These are phyloP conservation scores for Cercospora brassicicola DNA, from an alignment of 2,329 filamentous ascomycete genomes.

Conservation along the genomic window DNA sequence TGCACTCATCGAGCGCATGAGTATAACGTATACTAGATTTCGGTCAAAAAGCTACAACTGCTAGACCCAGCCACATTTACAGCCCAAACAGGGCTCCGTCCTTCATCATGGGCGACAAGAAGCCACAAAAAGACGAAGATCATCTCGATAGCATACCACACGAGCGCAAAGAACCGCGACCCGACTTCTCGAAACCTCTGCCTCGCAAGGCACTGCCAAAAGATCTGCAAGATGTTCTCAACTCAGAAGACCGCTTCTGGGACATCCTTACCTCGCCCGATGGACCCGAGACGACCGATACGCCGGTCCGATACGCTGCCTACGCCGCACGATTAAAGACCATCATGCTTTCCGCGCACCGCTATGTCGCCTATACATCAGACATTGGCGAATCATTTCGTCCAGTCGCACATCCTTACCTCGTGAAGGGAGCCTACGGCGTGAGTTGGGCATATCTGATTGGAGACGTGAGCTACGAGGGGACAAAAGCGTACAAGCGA, in stretches of 20 bases:
- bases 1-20: neutral
- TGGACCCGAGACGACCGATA: conserved; percentile 77
- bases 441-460: conserved; percentile 90
- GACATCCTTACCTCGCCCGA: conserved; percentile 61
- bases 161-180: conserved; percentile 46
- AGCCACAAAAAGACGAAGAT: conserved; percentile 20
- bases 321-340: conserved; percentile 69
- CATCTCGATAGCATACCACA: conserved; percentile 43
- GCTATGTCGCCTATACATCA: conserved; percentile 93
- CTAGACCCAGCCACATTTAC: neutral
- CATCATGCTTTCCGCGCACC: conserved; percentile 83
- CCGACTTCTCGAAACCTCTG: conserved; percentile 52
- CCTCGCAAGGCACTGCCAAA: conserved; percentile 55
- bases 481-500: conserved; percentile 88
- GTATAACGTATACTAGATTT: neutral
- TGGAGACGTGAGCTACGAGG: conserved; percentile 88
- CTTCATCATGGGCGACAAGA: conserved; percentile 20
- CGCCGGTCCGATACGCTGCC: conserved; percentile 83
- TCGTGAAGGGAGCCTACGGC: conserved; percentile 81
- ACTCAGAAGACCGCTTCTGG: conserved; percentile 70
- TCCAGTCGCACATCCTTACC: conserved; percentile 80
- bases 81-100: neutral
- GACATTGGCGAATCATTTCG: conserved; percentile 97
- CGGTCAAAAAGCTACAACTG: neutral
- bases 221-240: conserved; percentile 57